Evolutionary conservation across 2,329 filamentous ascomycete species (phyloP), one percentile per base, ranked within the genome.

Genomic region (Aspergillus pseudoglaucus): DNA sequence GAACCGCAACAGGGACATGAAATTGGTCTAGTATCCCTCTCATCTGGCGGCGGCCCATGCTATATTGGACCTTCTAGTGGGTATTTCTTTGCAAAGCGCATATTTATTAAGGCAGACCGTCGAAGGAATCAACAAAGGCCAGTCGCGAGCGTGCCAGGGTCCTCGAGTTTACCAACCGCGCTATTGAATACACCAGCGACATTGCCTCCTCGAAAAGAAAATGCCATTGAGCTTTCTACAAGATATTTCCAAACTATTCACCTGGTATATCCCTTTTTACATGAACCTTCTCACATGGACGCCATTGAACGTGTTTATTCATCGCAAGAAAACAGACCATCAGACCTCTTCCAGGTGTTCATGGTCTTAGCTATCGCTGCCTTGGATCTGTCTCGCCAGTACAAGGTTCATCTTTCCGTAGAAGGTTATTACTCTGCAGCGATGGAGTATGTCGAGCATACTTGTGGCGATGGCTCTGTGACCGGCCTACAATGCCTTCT

Each of bases 11-110:
- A 60, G 22, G 71, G 74, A 1, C 76, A 80, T 50, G 75, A 80
- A 51, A 77, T 80, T 14, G 77, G 77, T 0, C 56, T 80, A 12
- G 69, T 80, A 0, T 77, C 77, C 0, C 62, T 80, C 1, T 74
- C 73, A 1, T 67, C 67, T 3, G 74, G 71, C 39, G 75, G 76
- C 17, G 73, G 72, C 17, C 56, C 60, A 3, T 67, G 74, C 48
- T 80, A 80, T 42, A 75, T 80, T 12, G 78, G 78, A 0, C 77
- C 78, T 2, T 80, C 78, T 0, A 80, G 77, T 33, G 78, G 77
- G 1, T 78, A 77, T 47, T 77, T 78, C 38, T 68, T 80, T 10
- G 75, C 76, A 2, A 72, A 74, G 1, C 63, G 78, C 2, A 69
- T 79, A 53, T 66, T 79, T 10, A 64, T 69, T 18, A 69, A 64